Conservation (phyloP, 257 asterid genomes). For the Prunella vulgaris region DNA sequence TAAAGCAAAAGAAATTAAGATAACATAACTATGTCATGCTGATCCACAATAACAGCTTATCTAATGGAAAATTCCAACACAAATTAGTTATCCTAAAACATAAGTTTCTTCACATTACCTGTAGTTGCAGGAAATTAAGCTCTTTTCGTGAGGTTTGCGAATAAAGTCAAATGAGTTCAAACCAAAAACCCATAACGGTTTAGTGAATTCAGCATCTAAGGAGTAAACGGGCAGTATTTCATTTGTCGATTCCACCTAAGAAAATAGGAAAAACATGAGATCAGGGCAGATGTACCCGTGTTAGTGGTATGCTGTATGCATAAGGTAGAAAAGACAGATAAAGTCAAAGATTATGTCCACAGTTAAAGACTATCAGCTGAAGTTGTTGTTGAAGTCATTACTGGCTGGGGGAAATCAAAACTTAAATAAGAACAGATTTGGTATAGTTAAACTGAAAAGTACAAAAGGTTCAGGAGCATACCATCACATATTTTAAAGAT, state of each 20-base stretch:
- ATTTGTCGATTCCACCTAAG: constrained; percentile 74
- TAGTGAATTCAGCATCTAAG: constrained; percentile 76
- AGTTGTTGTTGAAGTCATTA: not conserved
- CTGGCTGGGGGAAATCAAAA: not conserved
- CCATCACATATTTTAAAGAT: not conserved
- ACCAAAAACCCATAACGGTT: constrained; percentile 92
- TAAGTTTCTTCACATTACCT: constrained; percentile 45
- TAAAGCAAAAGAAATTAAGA: constrained; percentile 1
- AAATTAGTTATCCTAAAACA: not conserved
- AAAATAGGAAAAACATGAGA: constrained; percentile 21
- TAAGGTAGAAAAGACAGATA: not conserved
- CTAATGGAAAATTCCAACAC: not conserved
- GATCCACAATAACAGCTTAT: not conserved
- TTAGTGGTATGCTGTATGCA: not conserved
- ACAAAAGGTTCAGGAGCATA: too few species aligned
- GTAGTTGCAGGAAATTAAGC: constrained; percentile 77
- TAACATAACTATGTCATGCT: not conserved
- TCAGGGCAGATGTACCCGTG: not conserved
- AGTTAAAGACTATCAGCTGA: not conserved
- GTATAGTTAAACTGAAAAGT: not conserved
- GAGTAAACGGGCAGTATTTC: constrained; percentile 71
- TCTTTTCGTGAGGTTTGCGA: constrained; percentile 35
- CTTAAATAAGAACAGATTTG: not conserved
- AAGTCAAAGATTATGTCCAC: not conserved
- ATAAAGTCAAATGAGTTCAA: constrained; percentile 76